A percentile compares a stretch with the other conserved stretches of the same genome.
Evolutionary conservation across 2,329 filamentous ascomycete genomes (phyloP).

Genomic region (Aureobasidium sp.): DNA sequence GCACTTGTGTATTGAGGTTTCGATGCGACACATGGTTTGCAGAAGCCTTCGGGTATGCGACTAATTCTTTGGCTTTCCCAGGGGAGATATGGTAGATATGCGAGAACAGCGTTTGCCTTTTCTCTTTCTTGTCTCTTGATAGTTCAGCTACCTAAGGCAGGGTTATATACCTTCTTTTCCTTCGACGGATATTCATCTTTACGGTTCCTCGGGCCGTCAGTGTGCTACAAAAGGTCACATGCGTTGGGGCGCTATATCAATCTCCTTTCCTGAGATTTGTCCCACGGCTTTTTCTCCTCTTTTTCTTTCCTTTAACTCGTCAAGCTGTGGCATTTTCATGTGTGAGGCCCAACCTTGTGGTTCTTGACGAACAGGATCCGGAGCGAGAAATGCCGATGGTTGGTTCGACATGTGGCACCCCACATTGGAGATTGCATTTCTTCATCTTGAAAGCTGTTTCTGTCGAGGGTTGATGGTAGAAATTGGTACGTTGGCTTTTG

Average conservation of each 20-base stretch:
- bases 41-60: background rate
- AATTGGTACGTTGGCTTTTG: background rate
- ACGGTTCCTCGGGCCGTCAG: background rate
- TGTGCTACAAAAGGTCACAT: conserved; percentile 3
- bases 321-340: background rate
- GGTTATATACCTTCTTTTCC: background rate
- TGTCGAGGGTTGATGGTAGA: too few species aligned
- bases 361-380: background rate
- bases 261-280: background rate
- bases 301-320: background rate
- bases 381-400: background rate
- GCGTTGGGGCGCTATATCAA: background rate
- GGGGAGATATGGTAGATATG: background rate
- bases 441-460: too few species aligned
- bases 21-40: conserved; percentile 8
- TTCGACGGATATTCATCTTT: background rate
- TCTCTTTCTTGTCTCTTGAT: background rate
- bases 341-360: background rate
- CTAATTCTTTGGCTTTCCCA: too few species aligned
- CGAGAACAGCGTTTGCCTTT: too few species aligned
- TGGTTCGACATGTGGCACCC: conserved; percentile 1
- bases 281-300: background rate
- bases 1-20: conserved; percentile 8
- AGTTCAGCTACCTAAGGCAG: background rate
- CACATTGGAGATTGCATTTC: too few species aligned